Evolutionary conservation across 2,329 filamentous ascomycete species (phyloP).

Genomic region (Neodidymelliopsis sp.): DNA sequence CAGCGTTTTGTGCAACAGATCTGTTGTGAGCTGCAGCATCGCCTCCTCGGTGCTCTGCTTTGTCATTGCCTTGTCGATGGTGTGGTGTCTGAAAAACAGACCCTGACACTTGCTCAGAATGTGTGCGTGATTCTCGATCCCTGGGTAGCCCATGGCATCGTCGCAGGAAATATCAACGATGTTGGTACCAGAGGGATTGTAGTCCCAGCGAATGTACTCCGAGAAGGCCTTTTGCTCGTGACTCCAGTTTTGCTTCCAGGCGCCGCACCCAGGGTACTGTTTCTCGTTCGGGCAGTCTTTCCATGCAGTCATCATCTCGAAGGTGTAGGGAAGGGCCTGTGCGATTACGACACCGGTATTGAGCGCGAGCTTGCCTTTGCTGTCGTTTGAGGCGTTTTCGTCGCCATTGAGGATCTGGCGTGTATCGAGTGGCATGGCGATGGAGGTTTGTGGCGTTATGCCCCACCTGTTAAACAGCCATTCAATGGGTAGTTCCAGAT

Average conservation of each 20-base stretch:
- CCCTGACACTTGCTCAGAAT: slow-evolving; percentile 32
- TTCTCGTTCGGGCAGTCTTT: slow-evolving; percentile 36
- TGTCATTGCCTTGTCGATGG: slow-evolving; percentile 27
- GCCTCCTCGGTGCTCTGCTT: slow-evolving; percentile 25
- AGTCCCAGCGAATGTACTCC: slow-evolving; percentile 47
- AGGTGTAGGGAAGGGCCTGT: slow-evolving; percentile 39
- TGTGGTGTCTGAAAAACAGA: slow-evolving; percentile 41
- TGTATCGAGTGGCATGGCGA: slow-evolving; percentile 53
- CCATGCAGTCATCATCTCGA: slow-evolving; percentile 44
- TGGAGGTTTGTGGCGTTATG: slow-evolving; percentile 49
- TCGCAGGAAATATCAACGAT: slow-evolving; percentile 45
- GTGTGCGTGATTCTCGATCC: slow-evolving; percentile 19
- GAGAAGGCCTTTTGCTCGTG: slow-evolving; percentile 47
- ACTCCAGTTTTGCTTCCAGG: slow-evolving; percentile 39
- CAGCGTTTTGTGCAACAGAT: slow-evolving; percentile 20
- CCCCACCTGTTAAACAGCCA: slow-evolving; percentile 60
- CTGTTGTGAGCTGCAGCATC: slow-evolving; percentile 23
- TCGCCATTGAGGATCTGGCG: slow-evolving; percentile 20
- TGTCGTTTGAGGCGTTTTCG: slow-evolving; percentile 44
- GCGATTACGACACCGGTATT: slow-evolving; percentile 53
- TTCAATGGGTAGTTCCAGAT: slow-evolving; percentile 56
- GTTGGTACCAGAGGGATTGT: slow-evolving; percentile 32
- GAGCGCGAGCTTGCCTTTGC: slow-evolving; percentile 42
- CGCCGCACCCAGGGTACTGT: slow-evolving; percentile 35
- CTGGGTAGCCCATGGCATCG: slow-evolving; percentile 45